A percentile compares a stretch with the other conserved stretches of the same genome.
Conservation (phyloP, 805 yeast genomes). For the Zygotorulaspora chibaensis region DNA sequence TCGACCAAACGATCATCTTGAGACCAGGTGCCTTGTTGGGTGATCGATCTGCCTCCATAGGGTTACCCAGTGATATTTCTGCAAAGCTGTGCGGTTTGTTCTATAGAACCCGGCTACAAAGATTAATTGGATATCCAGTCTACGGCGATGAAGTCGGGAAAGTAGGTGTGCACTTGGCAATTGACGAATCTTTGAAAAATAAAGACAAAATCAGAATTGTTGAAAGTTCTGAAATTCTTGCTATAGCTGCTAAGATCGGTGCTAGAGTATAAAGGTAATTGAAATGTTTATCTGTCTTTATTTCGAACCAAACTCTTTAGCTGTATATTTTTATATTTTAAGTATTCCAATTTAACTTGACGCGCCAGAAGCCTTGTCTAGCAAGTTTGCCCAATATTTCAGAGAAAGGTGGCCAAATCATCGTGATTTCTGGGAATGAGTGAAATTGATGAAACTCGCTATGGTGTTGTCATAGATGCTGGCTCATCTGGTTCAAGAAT, state of each 20-base stretch:
- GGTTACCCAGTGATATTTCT: constrained; percentile 34
- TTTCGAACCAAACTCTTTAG: too few species aligned
- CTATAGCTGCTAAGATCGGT: constrained; percentile 15
- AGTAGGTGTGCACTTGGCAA: constrained; percentile 46
- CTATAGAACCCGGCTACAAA: constrained; percentile 36
- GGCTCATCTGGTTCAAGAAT: constrained; percentile 94
- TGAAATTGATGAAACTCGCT: constrained; percentile 32
- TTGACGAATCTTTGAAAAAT: constrained; percentile 21
- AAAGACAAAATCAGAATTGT: constrained; percentile 29
- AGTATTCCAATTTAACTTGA: too few species aligned
- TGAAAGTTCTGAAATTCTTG: constrained; percentile 29
- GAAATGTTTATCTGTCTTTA: too few species aligned
- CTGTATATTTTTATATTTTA: too few species aligned
- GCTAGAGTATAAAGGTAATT: not conserved
- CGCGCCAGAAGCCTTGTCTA: too few species aligned
- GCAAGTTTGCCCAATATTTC: too few species aligned
- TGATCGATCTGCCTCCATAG: constrained; percentile 45
- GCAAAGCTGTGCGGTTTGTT: constrained; percentile 34
- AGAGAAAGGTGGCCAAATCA: not conserved
- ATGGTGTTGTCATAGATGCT: constrained; percentile 89
- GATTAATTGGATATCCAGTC: constrained; percentile 43
- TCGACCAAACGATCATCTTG: constrained; percentile 68
- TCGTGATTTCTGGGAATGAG: constrained; percentile 2
- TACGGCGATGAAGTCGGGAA: constrained; percentile 62
- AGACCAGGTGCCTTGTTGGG: constrained; percentile 78